Evolutionary conservation across 768 basidiomycete species (phyloP), one percentile per base, ranked within the genome.

Genomic region (Pleurotus cornucopiae): DNA sequence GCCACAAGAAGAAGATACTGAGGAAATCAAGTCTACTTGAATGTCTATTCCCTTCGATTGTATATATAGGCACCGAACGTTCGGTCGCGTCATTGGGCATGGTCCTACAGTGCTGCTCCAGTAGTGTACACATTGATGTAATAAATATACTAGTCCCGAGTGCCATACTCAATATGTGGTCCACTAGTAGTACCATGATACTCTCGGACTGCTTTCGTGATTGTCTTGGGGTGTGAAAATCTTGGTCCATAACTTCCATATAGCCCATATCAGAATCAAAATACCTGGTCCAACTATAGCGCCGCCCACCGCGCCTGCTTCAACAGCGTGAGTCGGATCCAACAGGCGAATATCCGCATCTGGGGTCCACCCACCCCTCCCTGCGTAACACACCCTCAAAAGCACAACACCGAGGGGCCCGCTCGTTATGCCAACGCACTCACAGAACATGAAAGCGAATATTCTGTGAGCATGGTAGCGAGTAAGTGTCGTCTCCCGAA

Each of bases 381-480:
- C 51, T 9, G 37, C 34, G n/a, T 53, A 53, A 2, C 51, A 53
- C 16, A 6, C 26, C 20, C 39, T 53, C 51, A 53, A 23, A 6
- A 53, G 26, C 16, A 53, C 14, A 11, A 53, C 51, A 4, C 51
- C 51, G 18, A 53, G 20, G 6, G 51, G 51, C 12, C 51, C 51
- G 41, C 38, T 20, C 20, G 51, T 14, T 9, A 53, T 23, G 14
- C 51, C 51, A 20, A 53, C 51, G 11, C 51, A 53, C 41, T 53
- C 51, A 41, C 51, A 53, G 51, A 53, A 53, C 39, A 53, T n/a
- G 18, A 53, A 14, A 0, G 20, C 51, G 51, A 53, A 53, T 18
- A 53, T 25, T 23, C 41, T 53, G 39, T 53, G 51, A 20, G 38
- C 16, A 1, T 53, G 51, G 23, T 40, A 53, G 18, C 51, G 51